Evolutionary conservation across 2,329 filamentous ascomycete genomes (phyloP).

Genomic region (Neodidymelliopsis sp.): DNA sequence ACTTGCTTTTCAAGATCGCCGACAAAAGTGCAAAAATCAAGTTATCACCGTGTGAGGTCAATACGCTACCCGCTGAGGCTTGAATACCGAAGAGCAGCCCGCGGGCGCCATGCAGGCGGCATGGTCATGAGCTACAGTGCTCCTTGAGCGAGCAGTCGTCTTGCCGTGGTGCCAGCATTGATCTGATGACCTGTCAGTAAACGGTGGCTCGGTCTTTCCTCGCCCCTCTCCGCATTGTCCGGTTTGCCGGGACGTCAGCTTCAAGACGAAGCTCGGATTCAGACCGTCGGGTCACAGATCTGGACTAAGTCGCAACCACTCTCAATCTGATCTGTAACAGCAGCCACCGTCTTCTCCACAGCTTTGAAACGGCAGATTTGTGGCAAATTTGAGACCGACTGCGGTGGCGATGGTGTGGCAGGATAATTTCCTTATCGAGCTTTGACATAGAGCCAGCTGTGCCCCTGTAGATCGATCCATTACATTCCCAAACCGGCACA

Average conservation of each 20-base stretch:
- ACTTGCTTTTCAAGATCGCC: slow-evolving; percentile 12
- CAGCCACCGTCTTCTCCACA: slow-evolving; percentile 24
- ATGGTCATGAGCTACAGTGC: slow-evolving; percentile 1
- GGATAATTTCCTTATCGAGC: slow-evolving; percentile 23
- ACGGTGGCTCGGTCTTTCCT: slow-evolving; percentile 30
- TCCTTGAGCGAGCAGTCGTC: slow-evolving; percentile 2
- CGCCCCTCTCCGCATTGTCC: slow-evolving; percentile 40
- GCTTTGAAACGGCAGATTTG: slow-evolving; percentile 29
- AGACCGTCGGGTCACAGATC: slow-evolving; percentile 11
- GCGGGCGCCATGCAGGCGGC: slow-evolving; percentile 2
- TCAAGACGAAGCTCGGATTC: slow-evolving; percentile 11
- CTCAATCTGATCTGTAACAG: slow-evolving; percentile 25
- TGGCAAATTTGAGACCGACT: slow-evolving; percentile 22
- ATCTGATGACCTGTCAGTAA: slow-evolving; percentile 30
- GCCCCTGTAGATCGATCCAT: slow-evolving; percentile 32
- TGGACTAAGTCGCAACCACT: slow-evolving; percentile 7
- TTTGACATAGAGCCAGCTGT: slow-evolving; percentile 21
- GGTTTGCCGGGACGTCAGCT: slow-evolving; percentile 31
- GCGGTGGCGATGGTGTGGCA: slow-evolving; percentile 27
- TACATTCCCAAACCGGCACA: slow-evolving; percentile 4
- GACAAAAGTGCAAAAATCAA: slow-evolving; percentile 1
- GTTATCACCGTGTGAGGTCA: neutral
- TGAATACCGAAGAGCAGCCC: neutral
- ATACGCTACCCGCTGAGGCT: slow-evolving; percentile 4
- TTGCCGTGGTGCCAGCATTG: slow-evolving; percentile 5